Evolutionary conservation across 2,329 filamentous ascomycete species (phyloP).

Genomic region (Fusarium agapanthi): DNA sequence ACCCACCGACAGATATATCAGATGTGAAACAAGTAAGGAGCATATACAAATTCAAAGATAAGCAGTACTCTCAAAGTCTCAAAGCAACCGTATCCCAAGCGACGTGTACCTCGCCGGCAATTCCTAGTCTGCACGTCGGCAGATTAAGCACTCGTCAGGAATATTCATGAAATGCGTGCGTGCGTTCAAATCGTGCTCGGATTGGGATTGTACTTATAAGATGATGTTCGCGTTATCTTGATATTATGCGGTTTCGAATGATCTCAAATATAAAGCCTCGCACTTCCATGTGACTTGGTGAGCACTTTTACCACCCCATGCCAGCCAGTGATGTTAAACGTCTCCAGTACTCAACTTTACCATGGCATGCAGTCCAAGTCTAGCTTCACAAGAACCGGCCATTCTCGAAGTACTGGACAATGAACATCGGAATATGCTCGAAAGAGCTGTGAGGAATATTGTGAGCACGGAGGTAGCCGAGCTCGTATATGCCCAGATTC

Average conservation of each 20-base stretch:
- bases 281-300: background rate
- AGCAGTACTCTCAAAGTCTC: rapidly evolving
- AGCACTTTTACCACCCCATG: background rate
- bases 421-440: background rate
- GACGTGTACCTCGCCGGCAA: rapidly evolving
- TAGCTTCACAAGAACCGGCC: rapidly evolving
- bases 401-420: background rate
- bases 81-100: rapidly evolving
- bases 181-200: background rate
- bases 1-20: rapidly evolving
- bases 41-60: rapidly evolving
- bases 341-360: background rate
- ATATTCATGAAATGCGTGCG: background rate
- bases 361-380: background rate
- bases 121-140: background rate
- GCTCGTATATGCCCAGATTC: conserved; percentile 1
- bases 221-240: too few species aligned
- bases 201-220: rapidly evolving
- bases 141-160: rapidly evolving
- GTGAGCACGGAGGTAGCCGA: conserved; percentile 3
- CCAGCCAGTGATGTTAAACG: background rate
- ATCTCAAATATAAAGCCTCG: background rate
- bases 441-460: background rate
- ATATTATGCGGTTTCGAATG: background rate
- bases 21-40: rapidly evolving